Base-by-base conservation (phyloP, 495 filamentous ascomycete genomes). In the Usnea hakonensis region DNA sequence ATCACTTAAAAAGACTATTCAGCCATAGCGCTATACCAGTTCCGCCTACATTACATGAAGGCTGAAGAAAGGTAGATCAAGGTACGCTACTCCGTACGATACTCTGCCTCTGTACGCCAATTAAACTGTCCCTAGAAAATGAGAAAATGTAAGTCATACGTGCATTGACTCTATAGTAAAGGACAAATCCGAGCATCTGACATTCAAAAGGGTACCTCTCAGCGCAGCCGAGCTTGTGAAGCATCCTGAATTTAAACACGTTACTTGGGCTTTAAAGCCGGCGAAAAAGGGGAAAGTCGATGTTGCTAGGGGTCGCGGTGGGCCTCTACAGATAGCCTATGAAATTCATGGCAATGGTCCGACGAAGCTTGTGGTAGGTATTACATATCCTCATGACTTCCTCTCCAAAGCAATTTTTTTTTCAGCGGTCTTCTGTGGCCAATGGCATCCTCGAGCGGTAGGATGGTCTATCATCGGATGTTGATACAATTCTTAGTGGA, bases 281-380 rank as follows among this genome's bases (percentile, higher is more conserved):
- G 75, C 81, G 33, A 72, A 75, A 37, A 76, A 79, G 36, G 89
- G 84, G 19, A 77, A 77, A 56, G 64, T 79, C n/a, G 69, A 80
- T 3, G 87, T 90, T 40, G 89, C 85, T 5, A 71, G 76, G 14
- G 80, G 77, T 36, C 76, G 89, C 65, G 87, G 87, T 26, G 87
- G 88, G 0, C 88, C 88, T 0, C 72, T 90, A 57, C 80, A 87
- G 13, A 84, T 93, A 56, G 76, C 81, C 52, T 91, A 85, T 76
- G 88, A 95, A 69, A 79, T 91, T 37, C 90, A 95, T 75, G 90
- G 90, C 46, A 76, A 79, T 32, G 90, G 90, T 0, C 81, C 84
- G 14, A 75, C 81, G 33, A 84, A 86, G 67, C 71, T 94, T 46
- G 77, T 93, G 62, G 89, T 92, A 80, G 56, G 87, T 50, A 50